These are phyloP conservation scores for Crithidia brevicula DNA, from an alignment of 208 protist genomes.

Conservation along the genomic window DNA sequence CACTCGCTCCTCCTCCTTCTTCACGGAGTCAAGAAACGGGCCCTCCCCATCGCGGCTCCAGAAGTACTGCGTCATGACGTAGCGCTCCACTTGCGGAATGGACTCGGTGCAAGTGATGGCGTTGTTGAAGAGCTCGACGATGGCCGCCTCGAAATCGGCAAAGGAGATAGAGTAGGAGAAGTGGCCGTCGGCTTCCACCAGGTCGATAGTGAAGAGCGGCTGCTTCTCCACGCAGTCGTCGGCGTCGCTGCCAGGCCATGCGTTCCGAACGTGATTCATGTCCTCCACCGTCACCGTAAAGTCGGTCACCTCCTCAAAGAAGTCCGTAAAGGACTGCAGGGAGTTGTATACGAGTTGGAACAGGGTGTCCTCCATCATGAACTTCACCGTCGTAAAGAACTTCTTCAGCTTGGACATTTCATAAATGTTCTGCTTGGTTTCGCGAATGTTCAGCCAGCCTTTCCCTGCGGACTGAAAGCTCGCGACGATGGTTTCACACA, in stretches of 20 bases:
- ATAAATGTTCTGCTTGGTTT: conserved; percentile 96
- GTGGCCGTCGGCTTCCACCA: conserved; percentile 77
- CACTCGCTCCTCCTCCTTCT: conserved; percentile 87
- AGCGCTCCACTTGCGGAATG: conserved; percentile 93
- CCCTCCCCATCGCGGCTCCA: conserved; percentile 91
- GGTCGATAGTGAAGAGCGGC: conserved; percentile 92
- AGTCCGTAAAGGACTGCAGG: conserved; percentile 83
- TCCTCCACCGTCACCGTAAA: conserved; percentile 89
- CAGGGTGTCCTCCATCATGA: conserved; percentile 98
- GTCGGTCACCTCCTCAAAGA: conserved; percentile 92
- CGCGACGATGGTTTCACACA: conserved; percentile 87
- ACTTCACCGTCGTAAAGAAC: conserved; percentile 96
- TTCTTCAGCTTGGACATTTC: conserved; percentile 98
- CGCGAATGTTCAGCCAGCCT: conserved; percentile 98
- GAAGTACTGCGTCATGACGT: conserved; percentile 95
- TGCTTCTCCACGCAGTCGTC: conserved; percentile 94
- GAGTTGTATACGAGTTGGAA: conserved; percentile 93
- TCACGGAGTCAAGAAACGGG: conserved; percentile 90
- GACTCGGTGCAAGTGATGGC: conserved; percentile 90
- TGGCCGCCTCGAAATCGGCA: conserved; percentile 83
- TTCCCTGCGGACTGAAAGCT: conserved; percentile 95
- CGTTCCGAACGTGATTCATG: conserved; percentile 90
- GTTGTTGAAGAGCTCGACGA: conserved; percentile 88
- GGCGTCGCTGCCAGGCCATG: conserved; percentile 92
- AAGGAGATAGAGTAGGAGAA: conserved; percentile 92